Base-by-base conservation (phyloP, 2,329 filamentous ascomycete species). In the Neofusicoccum umdonicola region DNA sequence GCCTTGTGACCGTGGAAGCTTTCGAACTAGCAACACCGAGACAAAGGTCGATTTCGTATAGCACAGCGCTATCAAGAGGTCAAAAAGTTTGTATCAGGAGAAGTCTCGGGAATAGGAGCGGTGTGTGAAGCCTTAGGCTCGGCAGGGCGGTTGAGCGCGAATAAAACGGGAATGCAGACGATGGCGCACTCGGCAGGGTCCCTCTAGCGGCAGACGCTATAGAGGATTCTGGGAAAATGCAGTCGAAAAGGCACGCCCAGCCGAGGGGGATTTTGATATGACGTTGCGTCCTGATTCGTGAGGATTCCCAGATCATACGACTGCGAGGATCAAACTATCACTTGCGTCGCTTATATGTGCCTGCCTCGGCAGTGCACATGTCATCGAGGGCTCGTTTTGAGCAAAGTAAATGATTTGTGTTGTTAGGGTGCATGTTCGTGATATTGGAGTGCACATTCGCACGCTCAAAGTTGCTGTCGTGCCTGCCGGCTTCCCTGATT, bases 231-330 rank as follows among this genome's bases (percentile, higher is more conserved):
- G 51, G 51, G 7, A 15, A 56, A 15, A 11, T 5, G 15, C 17
- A 41, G 27, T 12, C 51, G 15, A n/a, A 17, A 41, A 17, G 7
- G 11, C 3, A 4, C 19, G 12, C 2, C 19, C 19, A 22, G 45
- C 45, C 19, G 45, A 48, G 19, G 17, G 9, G 4, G 45, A 22
- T 17, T 27, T 44, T 57, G 22, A 17, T 44, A 44, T 57, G 52
- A 27, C 12, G 39, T 9, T 57, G 19, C 22, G 6, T 17, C 37
- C 52, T 15, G 7, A 57, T 57, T 19, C 12, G 52, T 17, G 41
- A 44, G 13, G 4, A 57, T 19, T 19, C 42, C 45, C 39, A 44
- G 39, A 57, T 57, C 52, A 57, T 57, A 57, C 52, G 52, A 57
- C 35, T 56, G 15, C 17, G 41, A 27, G 17, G 19, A 3, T 27